These are phyloP conservation scores for Solanum hybrid DNA, from an alignment of 305 asterid genomes.

Conservation along the genomic window DNA sequence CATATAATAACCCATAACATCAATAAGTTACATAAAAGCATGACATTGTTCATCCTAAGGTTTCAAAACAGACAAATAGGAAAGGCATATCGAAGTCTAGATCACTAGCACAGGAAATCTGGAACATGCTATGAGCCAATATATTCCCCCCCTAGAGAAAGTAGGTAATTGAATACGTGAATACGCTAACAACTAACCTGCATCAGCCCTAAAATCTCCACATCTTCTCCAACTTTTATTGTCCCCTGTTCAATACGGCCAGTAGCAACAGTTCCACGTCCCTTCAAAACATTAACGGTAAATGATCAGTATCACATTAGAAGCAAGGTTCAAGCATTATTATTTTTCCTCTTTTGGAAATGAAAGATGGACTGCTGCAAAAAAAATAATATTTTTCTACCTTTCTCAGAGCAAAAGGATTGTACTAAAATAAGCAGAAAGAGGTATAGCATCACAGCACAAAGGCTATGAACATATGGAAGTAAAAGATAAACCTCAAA, in stretches of 20 bases:
- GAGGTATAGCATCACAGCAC: background rate
- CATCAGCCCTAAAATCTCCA: conserved; percentile 81
- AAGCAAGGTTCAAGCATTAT: background rate
- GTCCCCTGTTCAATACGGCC: conserved; percentile 97
- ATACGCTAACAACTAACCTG: conserved; percentile 32
- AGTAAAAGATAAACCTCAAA: background rate
- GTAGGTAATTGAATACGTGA: background rate
- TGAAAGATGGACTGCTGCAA: background rate
- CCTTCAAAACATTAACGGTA: conserved; percentile 37
- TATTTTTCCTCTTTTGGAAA: background rate
- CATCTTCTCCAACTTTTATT: conserved; percentile 90
- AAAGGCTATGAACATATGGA: background rate
- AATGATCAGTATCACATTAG: background rate
- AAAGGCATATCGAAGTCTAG: background rate
- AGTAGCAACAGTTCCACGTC: conserved; percentile 99
- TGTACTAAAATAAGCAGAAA: background rate
- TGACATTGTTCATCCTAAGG: background rate
- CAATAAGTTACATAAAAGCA: background rate
- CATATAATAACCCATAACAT: background rate
- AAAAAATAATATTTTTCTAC: background rate
- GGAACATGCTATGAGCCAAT: background rate
- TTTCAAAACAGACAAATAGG: background rate
- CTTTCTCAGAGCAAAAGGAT: background rate
- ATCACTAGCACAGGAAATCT: background rate
- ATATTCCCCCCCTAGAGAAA: background rate